These are phyloP conservation scores for Hericium rajendrae DNA, from an alignment of 768 basidiomycete species.

Conservation along the genomic window DNA sequence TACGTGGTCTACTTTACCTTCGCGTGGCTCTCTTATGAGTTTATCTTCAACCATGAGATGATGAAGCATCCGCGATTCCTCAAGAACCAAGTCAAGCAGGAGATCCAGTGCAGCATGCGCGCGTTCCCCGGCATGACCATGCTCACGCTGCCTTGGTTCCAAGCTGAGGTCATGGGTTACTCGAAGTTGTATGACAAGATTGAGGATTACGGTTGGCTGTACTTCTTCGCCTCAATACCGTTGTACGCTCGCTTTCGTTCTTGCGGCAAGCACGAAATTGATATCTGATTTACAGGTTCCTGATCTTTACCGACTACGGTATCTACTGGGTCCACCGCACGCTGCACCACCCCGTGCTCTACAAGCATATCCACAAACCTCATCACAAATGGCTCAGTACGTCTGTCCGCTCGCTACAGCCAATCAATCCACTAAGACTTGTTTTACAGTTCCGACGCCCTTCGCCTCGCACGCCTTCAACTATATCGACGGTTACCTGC, in stretches of 20 bases:
- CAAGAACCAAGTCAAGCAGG: constrained; percentile 73
- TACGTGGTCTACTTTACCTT: constrained; percentile 82
- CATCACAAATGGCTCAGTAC: constrained; percentile 97
- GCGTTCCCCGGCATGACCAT: constrained; percentile 79
- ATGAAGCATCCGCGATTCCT: constrained; percentile 92
- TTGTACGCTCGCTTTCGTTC: constrained; percentile 37
- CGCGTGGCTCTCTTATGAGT: constrained; percentile 73
- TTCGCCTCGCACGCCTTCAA: constrained; percentile 98
- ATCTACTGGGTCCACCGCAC: constrained; percentile 97
- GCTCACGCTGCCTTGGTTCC: constrained; percentile 90
- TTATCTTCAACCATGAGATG: constrained; percentile 92
- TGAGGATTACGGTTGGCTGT: constrained; percentile 71
- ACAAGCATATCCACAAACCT: constrained; percentile 92
- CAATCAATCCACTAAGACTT: neutral
- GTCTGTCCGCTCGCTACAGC: constrained; percentile 22
- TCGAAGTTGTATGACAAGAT: constrained; percentile 70
- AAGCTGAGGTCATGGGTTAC: constrained; percentile 83
- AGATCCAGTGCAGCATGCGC: constrained; percentile 65
- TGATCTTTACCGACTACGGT: constrained; percentile 83
- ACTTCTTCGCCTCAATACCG: constrained; percentile 56
- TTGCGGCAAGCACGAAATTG: neutral
- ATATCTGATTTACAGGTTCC: constrained; percentile 37
- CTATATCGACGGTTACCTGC: constrained; percentile 86
- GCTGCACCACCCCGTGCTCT: constrained; percentile 76
- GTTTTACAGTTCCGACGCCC: constrained; percentile 79